These are phyloP conservation scores for Cutaneotrichosporon daszewskae DNA, from an alignment of 1,284 basidiomycete species.

Conservation along the genomic window DNA sequence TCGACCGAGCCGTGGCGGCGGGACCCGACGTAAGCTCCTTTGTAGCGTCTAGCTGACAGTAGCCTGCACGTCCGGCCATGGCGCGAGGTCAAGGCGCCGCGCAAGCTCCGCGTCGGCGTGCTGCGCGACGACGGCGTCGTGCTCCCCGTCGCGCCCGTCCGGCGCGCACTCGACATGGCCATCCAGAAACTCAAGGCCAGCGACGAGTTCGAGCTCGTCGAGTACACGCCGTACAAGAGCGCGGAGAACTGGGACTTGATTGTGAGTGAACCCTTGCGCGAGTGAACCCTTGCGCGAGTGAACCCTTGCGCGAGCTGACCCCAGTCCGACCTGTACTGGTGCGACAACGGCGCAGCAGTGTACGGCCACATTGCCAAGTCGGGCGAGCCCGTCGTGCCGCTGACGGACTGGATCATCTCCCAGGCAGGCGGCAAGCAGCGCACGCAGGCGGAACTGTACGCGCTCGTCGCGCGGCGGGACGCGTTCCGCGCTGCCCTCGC, in stretches of 20 bases:
- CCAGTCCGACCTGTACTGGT: conserved; percentile 47
- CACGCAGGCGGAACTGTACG: conserved; percentile 33
- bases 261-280: conserved; percentile 1
- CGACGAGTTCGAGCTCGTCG: conserved; percentile 31
- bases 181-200: conserved; percentile 26
- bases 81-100: conserved; percentile 49
- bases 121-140: conserved; percentile 55
- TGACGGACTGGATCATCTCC: conserved; percentile 36
- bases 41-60: not conserved
- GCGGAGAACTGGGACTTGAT: conserved; percentile 31
- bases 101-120: conserved; percentile 50
- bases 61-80: not conserved
- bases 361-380: conserved; percentile 39
- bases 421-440: conserved; percentile 17
- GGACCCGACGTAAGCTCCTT: conserved; percentile 45
- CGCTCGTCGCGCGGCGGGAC: conserved; percentile 30
- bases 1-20: conserved; percentile 58
- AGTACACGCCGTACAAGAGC: conserved; percentile 21
- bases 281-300: not conserved
- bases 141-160: conserved; percentile 52
- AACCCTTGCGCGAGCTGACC: conserved; percentile 24
- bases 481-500: conserved; percentile 28
- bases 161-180: conserved; percentile 37
- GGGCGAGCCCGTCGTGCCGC: conserved; percentile 34
- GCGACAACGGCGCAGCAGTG: conserved; percentile 31